A percentile compares a stretch with the other conserved stretches of the same genome.
phyloP scores from a whole-genome alignment of 1,139 yeast genomes.

The Yamadazyma trypodendri region DNA sequence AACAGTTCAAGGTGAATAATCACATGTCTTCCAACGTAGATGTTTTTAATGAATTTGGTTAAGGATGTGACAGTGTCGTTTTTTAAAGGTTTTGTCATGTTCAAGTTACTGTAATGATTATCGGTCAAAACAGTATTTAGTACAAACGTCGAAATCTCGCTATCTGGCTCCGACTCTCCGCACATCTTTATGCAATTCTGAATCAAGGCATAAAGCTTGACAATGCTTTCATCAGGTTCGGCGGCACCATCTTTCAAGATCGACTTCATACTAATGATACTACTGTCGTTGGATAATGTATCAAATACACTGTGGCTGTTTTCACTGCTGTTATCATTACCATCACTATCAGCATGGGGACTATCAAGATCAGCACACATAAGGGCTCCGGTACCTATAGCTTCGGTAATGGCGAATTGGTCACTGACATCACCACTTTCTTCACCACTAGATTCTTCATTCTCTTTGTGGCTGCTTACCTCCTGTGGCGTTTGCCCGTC shows the following conservation, averaged over 20 bases:
- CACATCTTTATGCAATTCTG: neutral
- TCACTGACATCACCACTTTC: neutral
- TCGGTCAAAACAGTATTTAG: conserved; percentile 7
- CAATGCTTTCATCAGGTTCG: neutral
- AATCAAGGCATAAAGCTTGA: conserved; percentile 1
- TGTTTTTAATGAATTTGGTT: conserved; percentile 1
- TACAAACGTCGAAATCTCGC: conserved; percentile 5
- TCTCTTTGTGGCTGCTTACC: neutral
- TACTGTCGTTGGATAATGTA: neutral
- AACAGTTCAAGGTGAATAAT: conserved; percentile 3
- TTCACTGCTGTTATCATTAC: neutral
- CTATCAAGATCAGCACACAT: no score
- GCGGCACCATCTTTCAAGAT: neutral
- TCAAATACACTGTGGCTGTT: neutral
- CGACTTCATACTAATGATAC: neutral
- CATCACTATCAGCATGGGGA: neutral
- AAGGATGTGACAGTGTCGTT: conserved; percentile 1
- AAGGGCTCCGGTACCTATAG: no score
- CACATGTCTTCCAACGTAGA: conserved; percentile 7
- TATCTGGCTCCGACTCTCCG: conserved; percentile 3
- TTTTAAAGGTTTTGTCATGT: conserved; percentile 4
- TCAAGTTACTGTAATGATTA: conserved; percentile 4
- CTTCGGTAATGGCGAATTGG: no score
- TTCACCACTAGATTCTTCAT: neutral
- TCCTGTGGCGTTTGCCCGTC: no score